A percentile compares a stretch with the other conserved stretches of the same genome.
These are phyloP conservation scores for Globisporangium apiculatum DNA, from an alignment of 352 stramenopile genomes.

Conservation along the genomic window DNA sequence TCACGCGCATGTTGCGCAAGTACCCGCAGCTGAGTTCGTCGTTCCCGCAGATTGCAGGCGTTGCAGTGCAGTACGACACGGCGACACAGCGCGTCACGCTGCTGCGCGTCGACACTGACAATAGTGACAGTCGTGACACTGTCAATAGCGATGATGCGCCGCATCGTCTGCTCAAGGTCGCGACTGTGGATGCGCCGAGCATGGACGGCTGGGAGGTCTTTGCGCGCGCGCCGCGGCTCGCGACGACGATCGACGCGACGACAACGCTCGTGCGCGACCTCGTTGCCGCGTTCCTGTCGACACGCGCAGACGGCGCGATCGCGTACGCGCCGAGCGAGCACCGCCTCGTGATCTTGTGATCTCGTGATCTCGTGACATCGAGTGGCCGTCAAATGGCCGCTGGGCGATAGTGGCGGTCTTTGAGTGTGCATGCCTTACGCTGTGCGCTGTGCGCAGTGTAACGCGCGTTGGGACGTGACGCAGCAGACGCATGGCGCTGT, in stretches of 20 bases:
- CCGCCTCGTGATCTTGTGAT: constrained; percentile 7
- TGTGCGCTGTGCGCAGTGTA: too few species aligned
- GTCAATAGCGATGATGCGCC: not conserved
- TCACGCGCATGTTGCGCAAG: constrained; percentile 57
- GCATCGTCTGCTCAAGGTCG: constrained; percentile 17
- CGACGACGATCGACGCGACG: not conserved
- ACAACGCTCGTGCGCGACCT: constrained; percentile 23
- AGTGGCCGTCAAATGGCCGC: too few species aligned
- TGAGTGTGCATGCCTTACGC: too few species aligned
- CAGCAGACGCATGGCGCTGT: too few species aligned
- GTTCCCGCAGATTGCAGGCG: constrained; percentile 67
- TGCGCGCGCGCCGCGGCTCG: constrained; percentile 11
- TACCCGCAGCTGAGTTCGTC: constrained; percentile 59
- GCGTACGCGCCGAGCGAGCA: constrained; percentile 18
- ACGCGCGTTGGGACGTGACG: too few species aligned
- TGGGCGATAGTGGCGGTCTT: too few species aligned
- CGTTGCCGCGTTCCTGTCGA: constrained; percentile 22
- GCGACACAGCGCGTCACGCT: not conserved
- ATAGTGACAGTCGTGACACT: too few species aligned
- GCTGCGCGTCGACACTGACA: not conserved
- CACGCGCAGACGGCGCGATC: constrained; percentile 10
- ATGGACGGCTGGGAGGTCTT: constrained; percentile 32
- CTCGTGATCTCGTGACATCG: too few species aligned
- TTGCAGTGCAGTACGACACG: constrained; percentile 25
- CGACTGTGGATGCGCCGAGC: constrained; percentile 19